Percentiles rank a stretch among this genome's conserved stretches.
Conservation (phyloP, 495 filamentous ascomycete species). For the Neurospora sp. region DNA sequence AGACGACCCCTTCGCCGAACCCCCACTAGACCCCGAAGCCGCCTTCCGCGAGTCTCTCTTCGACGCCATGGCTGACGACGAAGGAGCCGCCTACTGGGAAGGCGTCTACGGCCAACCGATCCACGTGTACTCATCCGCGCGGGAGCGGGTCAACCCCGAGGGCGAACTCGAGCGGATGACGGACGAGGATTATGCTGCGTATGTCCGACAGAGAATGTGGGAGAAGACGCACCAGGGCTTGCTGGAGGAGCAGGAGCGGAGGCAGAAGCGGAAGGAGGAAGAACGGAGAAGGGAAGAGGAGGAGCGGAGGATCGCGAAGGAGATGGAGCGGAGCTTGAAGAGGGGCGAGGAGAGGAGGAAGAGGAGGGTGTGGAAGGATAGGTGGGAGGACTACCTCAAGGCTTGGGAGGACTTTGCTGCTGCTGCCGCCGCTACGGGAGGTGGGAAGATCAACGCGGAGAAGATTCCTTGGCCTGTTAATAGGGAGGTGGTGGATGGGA, state of each 20-base stretch:
- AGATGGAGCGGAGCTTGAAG: conserved; percentile 40
- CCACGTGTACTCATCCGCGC: conserved; percentile 29
- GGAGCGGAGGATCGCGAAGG: conserved; percentile 37
- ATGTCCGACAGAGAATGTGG: conserved; percentile 86
- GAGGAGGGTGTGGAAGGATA: conserved; percentile 25
- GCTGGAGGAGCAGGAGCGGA: conserved; percentile 42
- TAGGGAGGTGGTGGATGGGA: conserved; percentile 39
- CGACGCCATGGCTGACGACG: conserved; percentile 97
- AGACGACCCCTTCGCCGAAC: conserved; percentile 40
- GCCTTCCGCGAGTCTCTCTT: conserved; percentile 96
- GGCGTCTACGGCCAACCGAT: conserved; percentile 91
- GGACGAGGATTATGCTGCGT: conserved; percentile 80
- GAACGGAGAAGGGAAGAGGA: conserved; percentile 32
- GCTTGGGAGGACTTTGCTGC: conserved; percentile 44
- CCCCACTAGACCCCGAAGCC: conserved; percentile 48
- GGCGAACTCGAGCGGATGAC: conserved; percentile 73
- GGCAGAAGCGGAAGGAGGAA: conserved; percentile 29
- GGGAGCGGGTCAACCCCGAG: conserved; percentile 15
- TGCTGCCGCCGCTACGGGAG: conserved; percentile 14
- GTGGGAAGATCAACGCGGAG: conserved; percentile 25
- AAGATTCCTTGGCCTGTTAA: conserved; percentile 72
- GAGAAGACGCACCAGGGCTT: conserved; percentile 68
- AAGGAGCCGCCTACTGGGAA: conserved; percentile 92
- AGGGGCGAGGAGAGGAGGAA: conserved; percentile 33
- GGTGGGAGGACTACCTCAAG: conserved; percentile 55